Evolutionary conservation across 2,329 filamentous ascomycete species (phyloP), one percentile per base, ranked within the genome.

Genomic region (Grosmannia huntii): DNA sequence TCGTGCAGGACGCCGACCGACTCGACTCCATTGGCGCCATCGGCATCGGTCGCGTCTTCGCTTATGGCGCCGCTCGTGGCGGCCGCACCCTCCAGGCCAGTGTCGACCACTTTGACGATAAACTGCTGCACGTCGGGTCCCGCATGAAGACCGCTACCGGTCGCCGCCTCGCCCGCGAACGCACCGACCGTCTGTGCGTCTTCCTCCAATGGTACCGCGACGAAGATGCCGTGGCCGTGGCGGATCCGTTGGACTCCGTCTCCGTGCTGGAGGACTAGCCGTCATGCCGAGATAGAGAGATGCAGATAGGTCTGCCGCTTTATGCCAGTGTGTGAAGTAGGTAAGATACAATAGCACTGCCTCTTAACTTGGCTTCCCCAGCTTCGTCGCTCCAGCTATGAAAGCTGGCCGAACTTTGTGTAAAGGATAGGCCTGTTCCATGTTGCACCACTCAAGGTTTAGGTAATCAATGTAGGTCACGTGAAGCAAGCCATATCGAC

Each of bases 1-100:
- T 95, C 53, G 90, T 96, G 36, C 91, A 96, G 72, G 92, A 96
- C 70, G 91, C 91, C 4, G 92, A 96, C 73, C 79, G 91, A 7
- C 75, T 97, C n/a, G 92, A 97, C 72, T 88, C 90, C 4, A 84
- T 96, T 55, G 92, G 91, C 1, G 89, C 88, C 0, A 81, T 96
- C 33, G 92, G 92, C 0, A 85, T 96, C 59, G 91, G 82, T 2
- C 76, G 92, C 50, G 82, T 81, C 48, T 91, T 94, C 68, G 84
- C 86, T 0, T 96, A 84, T 68, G 83, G 86, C 0, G 90, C 86
- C 0, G 85, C 84, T 12, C 82, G 79, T 69, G 70, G 70, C 38
- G 66, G 68, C 12, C 48, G 50, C 27, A 78, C 76, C 50, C 72
- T 95, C 76, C 76, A 77, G 46, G 80, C 82, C 53, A 82, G 84